These are phyloP conservation scores for Silene uniflora DNA, from an alignment of 148 eudicot genomes.

Conservation along the genomic window DNA sequence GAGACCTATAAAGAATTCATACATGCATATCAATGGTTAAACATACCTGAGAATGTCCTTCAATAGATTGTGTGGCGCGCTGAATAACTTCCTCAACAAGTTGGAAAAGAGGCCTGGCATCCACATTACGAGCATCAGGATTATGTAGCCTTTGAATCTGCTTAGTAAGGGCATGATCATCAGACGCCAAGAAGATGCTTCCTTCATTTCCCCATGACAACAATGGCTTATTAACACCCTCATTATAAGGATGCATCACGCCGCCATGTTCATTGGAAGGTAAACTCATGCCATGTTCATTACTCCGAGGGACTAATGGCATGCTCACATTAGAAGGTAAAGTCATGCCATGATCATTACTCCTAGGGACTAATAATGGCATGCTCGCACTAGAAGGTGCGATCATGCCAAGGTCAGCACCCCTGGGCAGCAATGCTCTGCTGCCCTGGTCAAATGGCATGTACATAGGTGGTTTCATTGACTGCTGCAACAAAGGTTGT, in stretches of 20 bases:
- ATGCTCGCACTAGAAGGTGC: slow-evolving; percentile 8
- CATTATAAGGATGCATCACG: not conserved
- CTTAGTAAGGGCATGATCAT: slow-evolving; percentile 33
- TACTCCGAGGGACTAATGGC: slow-evolving; percentile 14
- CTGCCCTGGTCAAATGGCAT: slow-evolving; percentile 13
- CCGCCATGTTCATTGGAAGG: slow-evolving; percentile 6
- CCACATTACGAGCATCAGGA: slow-evolving; percentile 36
- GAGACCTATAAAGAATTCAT: not conserved
- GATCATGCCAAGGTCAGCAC: slow-evolving; percentile 9
- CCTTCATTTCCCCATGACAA: slow-evolving; percentile 20
- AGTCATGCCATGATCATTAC: not conserved
- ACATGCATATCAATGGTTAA: not conserved
- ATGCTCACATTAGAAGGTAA: slow-evolving; percentile 11
- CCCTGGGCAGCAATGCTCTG: slow-evolving; percentile 5
- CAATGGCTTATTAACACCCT: not conserved
- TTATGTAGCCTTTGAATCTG: slow-evolving; percentile 27
- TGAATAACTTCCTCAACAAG: slow-evolving; percentile 36
- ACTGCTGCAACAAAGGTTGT: slow-evolving; percentile 1
- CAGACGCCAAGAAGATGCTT: slow-evolving; percentile 32
- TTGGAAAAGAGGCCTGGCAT: slow-evolving; percentile 31
- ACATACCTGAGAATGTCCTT: slow-evolving; percentile 25
- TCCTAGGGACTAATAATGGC: slow-evolving; percentile 15
- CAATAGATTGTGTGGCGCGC: slow-evolving; percentile 27
- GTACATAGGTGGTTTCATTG: slow-evolving; percentile 4
- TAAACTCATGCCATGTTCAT: slow-evolving; percentile 5